Evolutionary conservation across 2,329 filamentous ascomycete genomes (phyloP), one percentile per base, ranked within the genome.

Genomic region (Microsporum audouinii): DNA sequence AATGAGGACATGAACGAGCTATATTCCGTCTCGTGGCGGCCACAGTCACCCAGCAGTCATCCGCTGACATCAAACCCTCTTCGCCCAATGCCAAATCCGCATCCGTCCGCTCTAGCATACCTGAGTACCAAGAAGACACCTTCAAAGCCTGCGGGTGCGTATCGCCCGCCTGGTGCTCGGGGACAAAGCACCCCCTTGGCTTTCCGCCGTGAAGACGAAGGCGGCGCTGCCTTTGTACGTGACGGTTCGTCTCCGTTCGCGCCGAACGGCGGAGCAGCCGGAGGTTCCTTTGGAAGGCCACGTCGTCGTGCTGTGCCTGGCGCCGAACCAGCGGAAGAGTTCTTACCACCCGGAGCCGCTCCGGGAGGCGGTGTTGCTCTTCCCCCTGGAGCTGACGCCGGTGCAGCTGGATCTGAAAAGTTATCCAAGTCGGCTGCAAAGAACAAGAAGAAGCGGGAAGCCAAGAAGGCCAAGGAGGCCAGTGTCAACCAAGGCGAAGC

Each of bases 381-480:
- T 53, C 84, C 86, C 31, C 82, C 82, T 3, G 84, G 87, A 12
- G 83, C 81, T 63, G 79, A 82, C 49, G 82, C 72, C 36, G 39
- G 12, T 39, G 49, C 49, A 23, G 3, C 51, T 88, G 43, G 6
- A 47, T 7, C 90, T 63, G 88, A 89, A 67, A 86, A 82, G 67
- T 73, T 94, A 64, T 91, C 88, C 64, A 95, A 94, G 78, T 84
- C 88, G 60, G 91, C 88, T 10, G 79, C 89, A 68, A 96, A 96
- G 82, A 96, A 96, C 78, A 97, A 97, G 84, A 97, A 97, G 84
- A 97, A 97, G 83, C 84, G 94, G 53, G 87, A 89, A 67, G 89
- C 89, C 66, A 96, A 95, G 81, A 97, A 96, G 77, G 83, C 84
- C 58, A 94, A 91, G 72, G 91, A 94, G 55, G 76, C 78, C 49